phyloP scores from a whole-genome alignment of 345 rosid species.

The Citrus medica region DNA sequence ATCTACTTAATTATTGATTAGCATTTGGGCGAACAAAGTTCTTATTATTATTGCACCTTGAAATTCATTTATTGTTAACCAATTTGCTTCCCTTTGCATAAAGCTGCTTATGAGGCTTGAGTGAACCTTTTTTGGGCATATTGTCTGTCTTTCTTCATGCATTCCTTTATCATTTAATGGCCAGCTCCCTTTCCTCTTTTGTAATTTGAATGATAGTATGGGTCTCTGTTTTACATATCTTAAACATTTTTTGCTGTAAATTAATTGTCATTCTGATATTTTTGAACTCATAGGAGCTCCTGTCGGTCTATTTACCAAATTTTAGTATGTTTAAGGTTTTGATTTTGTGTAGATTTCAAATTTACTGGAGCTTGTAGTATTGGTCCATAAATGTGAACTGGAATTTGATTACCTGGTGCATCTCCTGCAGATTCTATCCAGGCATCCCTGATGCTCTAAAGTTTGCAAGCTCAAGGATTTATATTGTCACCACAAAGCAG shows the following conservation, averaged over 20 bases:
- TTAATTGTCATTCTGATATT: neutral
- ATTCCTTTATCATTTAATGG: too few relatives aligned
- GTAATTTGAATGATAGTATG: neutral
- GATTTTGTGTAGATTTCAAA: neutral
- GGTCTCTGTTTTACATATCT: neutral
- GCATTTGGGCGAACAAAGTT: neutral
- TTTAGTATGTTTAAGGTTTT: neutral
- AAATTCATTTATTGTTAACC: too few relatives aligned
- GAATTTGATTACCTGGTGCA: slow-evolving; percentile 7
- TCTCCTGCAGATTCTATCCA: slow-evolving; percentile 69
- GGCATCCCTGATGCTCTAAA: slow-evolving; percentile 84
- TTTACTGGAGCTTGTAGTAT: neutral
- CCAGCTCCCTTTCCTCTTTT: neutral
- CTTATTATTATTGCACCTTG: neutral
- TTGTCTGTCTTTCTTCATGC: too few relatives aligned
- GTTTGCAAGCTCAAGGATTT: slow-evolving; percentile 75
- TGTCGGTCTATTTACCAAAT: neutral
- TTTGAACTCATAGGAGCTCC: neutral
- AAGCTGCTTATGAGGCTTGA: too few relatives aligned
- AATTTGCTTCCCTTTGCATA: too few relatives aligned
- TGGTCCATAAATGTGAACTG: neutral
- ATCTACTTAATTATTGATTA: neutral
- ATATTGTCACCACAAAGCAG: slow-evolving; percentile 90
- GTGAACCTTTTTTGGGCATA: too few relatives aligned
- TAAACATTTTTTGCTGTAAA: neutral